Conservation (phyloP, 345 rosid species). For the Xanthoceras sorbifolium region DNA sequence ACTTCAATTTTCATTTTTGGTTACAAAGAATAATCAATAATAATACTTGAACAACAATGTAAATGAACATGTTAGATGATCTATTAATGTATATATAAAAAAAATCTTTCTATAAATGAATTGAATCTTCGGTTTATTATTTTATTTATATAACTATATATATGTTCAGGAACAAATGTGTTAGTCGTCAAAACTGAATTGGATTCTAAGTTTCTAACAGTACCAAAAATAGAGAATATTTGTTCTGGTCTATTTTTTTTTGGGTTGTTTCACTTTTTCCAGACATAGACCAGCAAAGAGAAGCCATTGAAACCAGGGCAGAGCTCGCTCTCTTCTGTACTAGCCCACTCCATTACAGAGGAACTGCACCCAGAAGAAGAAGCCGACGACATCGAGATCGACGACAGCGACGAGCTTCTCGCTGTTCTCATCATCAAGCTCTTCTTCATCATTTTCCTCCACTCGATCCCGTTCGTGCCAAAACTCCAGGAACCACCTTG, state of each 20-base stretch:
- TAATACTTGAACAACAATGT: neutral
- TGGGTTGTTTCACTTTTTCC: slow-evolving; percentile 69
- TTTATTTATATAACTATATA: neutral
- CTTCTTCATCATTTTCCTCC: slow-evolving; percentile 78
- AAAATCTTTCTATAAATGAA: too few species aligned
- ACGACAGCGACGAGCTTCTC: slow-evolving; percentile 74
- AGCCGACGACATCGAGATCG: slow-evolving; percentile 84
- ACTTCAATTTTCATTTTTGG: neutral
- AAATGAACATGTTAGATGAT: slow-evolving; percentile 16
- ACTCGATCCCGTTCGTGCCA: slow-evolving; percentile 61
- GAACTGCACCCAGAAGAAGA: slow-evolving; percentile 83
- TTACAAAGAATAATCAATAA: neutral
- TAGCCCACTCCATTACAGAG: slow-evolving; percentile 96
- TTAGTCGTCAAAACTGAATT: slow-evolving; percentile 29
- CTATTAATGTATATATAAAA: slow-evolving; percentile 1
- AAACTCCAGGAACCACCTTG: slow-evolving; percentile 37
- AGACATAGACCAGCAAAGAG: slow-evolving; percentile 77
- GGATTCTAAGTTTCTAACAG: slow-evolving; percentile 1
- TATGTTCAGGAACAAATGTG: slow-evolving; percentile 48
- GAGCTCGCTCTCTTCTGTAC: slow-evolving; percentile 61
- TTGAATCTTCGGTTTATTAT: too few species aligned
- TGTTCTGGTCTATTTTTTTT: neutral
- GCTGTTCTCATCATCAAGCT: slow-evolving; percentile 57
- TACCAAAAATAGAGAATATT: slow-evolving; percentile 17
- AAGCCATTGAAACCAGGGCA: slow-evolving; percentile 61